phyloP scores from a whole-genome alignment of 306 rosid species.

The Cicer pinnatifidum region DNA sequence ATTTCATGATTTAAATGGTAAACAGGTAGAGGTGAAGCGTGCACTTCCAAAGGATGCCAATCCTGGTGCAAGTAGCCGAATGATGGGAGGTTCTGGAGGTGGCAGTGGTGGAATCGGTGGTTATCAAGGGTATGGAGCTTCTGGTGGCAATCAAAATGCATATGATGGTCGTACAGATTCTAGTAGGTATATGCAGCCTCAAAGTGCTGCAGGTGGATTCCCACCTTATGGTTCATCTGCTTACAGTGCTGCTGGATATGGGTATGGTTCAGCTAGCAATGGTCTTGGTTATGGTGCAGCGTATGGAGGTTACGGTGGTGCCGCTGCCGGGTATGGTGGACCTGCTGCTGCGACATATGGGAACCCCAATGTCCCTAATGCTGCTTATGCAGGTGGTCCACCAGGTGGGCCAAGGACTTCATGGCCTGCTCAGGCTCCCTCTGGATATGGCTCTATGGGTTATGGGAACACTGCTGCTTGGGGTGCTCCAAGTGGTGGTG shows the following conservation, averaged over 20 bases:
- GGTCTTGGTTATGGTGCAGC: conserved; percentile 85
- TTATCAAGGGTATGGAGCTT: conserved; percentile 83
- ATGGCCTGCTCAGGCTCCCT: conserved; percentile 82
- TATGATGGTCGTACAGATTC: conserved; percentile 94
- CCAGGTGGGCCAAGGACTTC: conserved; percentile 91
- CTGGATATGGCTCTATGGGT: conserved; percentile 97
- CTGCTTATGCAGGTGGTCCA: conserved; percentile 83
- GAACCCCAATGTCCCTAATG: conserved; percentile 81
- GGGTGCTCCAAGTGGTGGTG: conserved; percentile 74
- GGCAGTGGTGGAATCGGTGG: conserved; percentile 71
- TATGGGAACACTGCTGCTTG: conserved; percentile 87
- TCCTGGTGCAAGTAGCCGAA: conserved; percentile 85
- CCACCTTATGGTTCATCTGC: conserved; percentile 92
- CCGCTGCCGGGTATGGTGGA: conserved; percentile 83
- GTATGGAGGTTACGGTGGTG: conserved; percentile 82
- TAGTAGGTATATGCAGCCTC: conserved; percentile 88
- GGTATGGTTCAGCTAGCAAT: conserved; percentile 89
- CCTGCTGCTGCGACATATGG: conserved; percentile 88
- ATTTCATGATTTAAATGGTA: conserved; percentile 94
- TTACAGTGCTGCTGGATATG: conserved; percentile 78
- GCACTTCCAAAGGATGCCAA: conserved; percentile 99
- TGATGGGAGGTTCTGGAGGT: conserved; percentile 69
- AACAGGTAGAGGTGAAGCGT: conserved; percentile 98
- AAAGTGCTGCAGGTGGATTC: conserved; percentile 79
- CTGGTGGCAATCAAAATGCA: conserved; percentile 83